Evolutionary conservation across 306 rosid species (phyloP), one percentile per base, ranked within the genome.

Genomic region (Casuarina glauca): DNA sequence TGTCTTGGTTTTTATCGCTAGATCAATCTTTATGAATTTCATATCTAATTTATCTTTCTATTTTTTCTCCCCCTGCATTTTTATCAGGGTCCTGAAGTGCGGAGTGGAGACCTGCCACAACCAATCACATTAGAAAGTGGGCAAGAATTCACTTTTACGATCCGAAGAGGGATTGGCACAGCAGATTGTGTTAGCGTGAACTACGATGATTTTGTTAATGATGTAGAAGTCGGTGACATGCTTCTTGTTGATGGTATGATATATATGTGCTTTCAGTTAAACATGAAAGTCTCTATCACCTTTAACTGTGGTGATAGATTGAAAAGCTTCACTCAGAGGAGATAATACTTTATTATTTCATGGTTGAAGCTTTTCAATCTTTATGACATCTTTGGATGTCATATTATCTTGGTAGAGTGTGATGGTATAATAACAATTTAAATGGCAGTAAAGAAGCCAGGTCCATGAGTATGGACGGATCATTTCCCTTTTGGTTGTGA

Each of bases 101-200:
- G 98, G 89, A 93, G 98, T 70, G 98, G 98, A 71, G 98, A 93
- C 82, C 83, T 93, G 82, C 97, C 92, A 4, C 97, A 91, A 74
- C 93, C 98, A 78, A 84, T 93, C 43, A 42, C 46, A 32, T 90
- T 91, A 69, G 36, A 42, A 61, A 46, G 64, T 42, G 98, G 98
- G 50, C 97, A 93, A 79, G 98, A 91, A 64, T 93, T 93, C 79
- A 93, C 98, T 51, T 93, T 93, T 72, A 91, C 98, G 32, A 93
- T 93, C 76, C 82, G 45, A n/a, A 86, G 97, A 75, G 97, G 97
- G 57, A 91, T 91, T 66, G 89, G 98, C 66, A 84, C 97, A 53
- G 78, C 90, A 19, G 93, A 93, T 57, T 86, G 92, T 83, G 97
- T 93, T 75, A 91, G 98, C 7, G 98, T 93, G 74, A 93, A 93